These are phyloP conservation scores for Pseudocercospora cruenta DNA, from an alignment of 2,329 filamentous ascomycete species.

Conservation along the genomic window DNA sequence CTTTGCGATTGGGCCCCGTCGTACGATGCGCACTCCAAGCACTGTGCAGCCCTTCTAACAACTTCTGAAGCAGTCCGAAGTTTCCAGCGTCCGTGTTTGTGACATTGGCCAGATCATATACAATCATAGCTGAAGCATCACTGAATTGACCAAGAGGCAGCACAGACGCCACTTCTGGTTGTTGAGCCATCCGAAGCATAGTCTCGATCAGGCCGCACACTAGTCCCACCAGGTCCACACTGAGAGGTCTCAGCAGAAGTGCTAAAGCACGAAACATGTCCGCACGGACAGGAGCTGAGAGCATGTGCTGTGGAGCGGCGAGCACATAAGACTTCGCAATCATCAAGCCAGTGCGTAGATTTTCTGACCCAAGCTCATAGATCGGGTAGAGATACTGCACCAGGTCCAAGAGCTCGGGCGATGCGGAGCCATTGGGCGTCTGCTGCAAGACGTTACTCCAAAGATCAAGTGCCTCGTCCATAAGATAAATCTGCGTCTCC, in stretches of 20 bases:
- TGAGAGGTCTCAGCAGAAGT: conserved; percentile 49
- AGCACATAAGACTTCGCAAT: conserved; percentile 55
- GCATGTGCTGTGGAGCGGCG: conserved; percentile 51
- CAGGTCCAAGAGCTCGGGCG: conserved; percentile 48
- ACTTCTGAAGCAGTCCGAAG: conserved; percentile 60
- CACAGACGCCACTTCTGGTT: conserved; percentile 37
- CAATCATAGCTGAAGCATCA: conserved; percentile 22
- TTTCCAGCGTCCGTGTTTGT: conserved; percentile 23
- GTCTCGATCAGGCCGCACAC: conserved; percentile 52
- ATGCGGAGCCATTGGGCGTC: conserved; percentile 47
- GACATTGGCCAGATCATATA: conserved; percentile 19
- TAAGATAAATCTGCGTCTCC: conserved; percentile 74
- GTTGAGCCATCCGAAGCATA: conserved; percentile 48
- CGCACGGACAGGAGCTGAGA: conserved; percentile 46
- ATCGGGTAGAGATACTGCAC: conserved; percentile 51
- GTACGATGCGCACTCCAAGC: conserved; percentile 73
- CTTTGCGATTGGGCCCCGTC: conserved; percentile 75
- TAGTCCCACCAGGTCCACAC: conserved; percentile 52
- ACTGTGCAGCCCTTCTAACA: conserved; percentile 49
- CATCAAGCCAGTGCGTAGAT: conserved; percentile 52
- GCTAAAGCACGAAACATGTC: conserved; percentile 45
- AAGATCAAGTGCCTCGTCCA: conserved; percentile 89
- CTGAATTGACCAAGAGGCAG: conserved; percentile 22
- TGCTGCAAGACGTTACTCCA: conserved; percentile 79
- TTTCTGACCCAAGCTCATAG: conserved; percentile 54